These are phyloP conservation scores for Climacium dendroides DNA, from an alignment of 225 moss, liverwort and hornwort species.

Conservation along the genomic window DNA sequence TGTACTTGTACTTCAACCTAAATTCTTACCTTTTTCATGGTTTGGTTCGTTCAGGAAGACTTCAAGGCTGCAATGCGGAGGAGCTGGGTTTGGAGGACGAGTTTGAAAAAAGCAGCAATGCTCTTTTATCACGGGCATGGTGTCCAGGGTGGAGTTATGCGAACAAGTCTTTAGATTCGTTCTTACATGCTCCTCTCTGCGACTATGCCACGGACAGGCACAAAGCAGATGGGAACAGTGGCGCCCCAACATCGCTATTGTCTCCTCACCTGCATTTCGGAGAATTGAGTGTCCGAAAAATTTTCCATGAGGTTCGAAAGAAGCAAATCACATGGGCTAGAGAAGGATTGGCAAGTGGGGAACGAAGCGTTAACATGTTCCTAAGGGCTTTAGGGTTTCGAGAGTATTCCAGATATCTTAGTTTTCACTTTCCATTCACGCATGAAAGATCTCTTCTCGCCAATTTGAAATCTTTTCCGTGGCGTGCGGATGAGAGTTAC, in stretches of 20 bases:
- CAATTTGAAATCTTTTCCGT: constrained; percentile 92
- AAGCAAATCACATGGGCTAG: constrained; percentile 76
- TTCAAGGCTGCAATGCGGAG: constrained; percentile 29
- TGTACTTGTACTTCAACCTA: neutral
- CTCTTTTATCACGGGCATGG: constrained; percentile 75
- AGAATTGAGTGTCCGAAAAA: constrained; percentile 89
- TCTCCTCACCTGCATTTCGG: constrained; percentile 96
- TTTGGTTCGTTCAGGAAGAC: constrained; percentile 30
- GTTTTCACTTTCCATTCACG: constrained; percentile 97
- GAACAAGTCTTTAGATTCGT: constrained; percentile 63
- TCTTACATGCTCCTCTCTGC: constrained; percentile 47
- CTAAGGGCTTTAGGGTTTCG: constrained; percentile 90
- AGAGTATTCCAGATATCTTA: constrained; percentile 93
- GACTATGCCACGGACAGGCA: constrained; percentile 72
- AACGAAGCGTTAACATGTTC: constrained; percentile 69
- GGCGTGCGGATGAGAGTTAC: constrained; percentile 67
- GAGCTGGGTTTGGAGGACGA: constrained; percentile 80
- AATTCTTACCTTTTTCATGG: neutral
- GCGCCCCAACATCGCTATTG: constrained; percentile 52
- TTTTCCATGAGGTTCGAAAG: constrained; percentile 80
- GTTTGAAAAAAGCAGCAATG: constrained; percentile 84
- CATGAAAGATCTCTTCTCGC: constrained; percentile 95
- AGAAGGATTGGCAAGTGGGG: constrained; percentile 49
- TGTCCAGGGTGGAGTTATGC: constrained; percentile 89
- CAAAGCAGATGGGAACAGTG: constrained; percentile 56